Evolutionary conservation across 192 early-diverging fungal species (phyloP), one percentile per base, ranked within the genome.

Genomic region (Coemansia sp.): DNA sequence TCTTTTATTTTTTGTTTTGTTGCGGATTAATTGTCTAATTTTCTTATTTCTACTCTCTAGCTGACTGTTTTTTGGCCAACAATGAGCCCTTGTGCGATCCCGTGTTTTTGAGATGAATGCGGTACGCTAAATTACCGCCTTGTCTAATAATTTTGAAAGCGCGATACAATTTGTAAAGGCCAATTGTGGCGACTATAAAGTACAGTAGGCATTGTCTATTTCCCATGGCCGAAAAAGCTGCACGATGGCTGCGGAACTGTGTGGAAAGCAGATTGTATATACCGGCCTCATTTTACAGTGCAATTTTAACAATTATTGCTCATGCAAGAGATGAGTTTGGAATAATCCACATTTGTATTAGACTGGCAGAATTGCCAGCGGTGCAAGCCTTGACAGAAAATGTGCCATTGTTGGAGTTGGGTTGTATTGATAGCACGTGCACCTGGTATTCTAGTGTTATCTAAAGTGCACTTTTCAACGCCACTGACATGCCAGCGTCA

Each of bases 21-120:
- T 43, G 41, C 41, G 41, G 12, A 43, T 43, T 43, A 43, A 43
- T 43, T 43, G 41, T 43, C 41, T 43, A 43, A 43, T 43, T 43
- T 43, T 15, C 41, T 32, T 32, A 43, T 43, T 43, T 43, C 41
- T 43, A 43, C 41, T 12, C 41, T 15, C 41, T 15, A 15, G 15
- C 41, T 14, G 15, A 43, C 10, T 38, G 8, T 0, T 43, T 8
- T 43, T 43, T 43, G 41, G 41, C 4, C 41, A 43, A 43, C 41
- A 43, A 43, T 43, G 41, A 43, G 15, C 15, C 2, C 12, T 43
- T 43, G 2, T 0, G 41, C 41, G 3, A 15, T 43, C 41, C 29
- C 29, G 29, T 32, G 29, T 32, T 6, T 43, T 43, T 3, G 15
- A 15, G 41, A 43, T 43, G 41, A 43, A 43, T 43, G 41, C 41